A percentile compares a stretch with the other conserved stretches of the same genome.
Evolutionary conservation across 2,329 filamentous ascomycete genomes (phyloP).

Genomic region (Diaporthe nobilis): DNA sequence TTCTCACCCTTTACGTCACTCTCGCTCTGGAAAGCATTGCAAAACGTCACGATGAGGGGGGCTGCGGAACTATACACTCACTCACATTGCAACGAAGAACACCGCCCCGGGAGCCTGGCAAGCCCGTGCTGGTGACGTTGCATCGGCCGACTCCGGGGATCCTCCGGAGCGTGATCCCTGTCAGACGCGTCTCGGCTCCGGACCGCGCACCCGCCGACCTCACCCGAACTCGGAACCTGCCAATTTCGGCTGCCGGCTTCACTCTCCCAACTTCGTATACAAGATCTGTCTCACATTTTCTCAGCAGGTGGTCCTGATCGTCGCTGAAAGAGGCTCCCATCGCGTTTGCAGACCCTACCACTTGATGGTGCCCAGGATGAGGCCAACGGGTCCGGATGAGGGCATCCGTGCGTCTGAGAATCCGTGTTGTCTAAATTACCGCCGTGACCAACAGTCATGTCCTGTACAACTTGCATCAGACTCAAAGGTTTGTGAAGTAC

Average conservation of each 20-base stretch:
- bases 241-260: neutral
- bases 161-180: conserved; percentile 1
- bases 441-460: neutral
- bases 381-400: neutral
- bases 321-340: neutral
- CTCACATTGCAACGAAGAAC: neutral
- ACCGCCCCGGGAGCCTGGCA: neutral
- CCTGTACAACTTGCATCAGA: too few species aligned
- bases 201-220: conserved; percentile 30
- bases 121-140: neutral
- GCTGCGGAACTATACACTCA: neutral
- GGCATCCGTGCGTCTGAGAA: neutral
- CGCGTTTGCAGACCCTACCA: too few species aligned
- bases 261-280: neutral
- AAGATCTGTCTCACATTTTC: neutral
- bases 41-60: neutral
- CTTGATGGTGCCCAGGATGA: neutral
- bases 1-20: neutral
- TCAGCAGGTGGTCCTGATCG: neutral
- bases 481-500: too few species aligned
- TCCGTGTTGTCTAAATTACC: neutral
- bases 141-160: conserved; percentile 22
- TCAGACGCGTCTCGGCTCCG: conserved; percentile 23
- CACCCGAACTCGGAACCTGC: conserved; percentile 29
- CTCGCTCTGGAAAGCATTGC: neutral